These are phyloP conservation scores for Melaleuca alternifolia DNA, from an alignment of 345 rosid species.

Conservation along the genomic window DNA sequence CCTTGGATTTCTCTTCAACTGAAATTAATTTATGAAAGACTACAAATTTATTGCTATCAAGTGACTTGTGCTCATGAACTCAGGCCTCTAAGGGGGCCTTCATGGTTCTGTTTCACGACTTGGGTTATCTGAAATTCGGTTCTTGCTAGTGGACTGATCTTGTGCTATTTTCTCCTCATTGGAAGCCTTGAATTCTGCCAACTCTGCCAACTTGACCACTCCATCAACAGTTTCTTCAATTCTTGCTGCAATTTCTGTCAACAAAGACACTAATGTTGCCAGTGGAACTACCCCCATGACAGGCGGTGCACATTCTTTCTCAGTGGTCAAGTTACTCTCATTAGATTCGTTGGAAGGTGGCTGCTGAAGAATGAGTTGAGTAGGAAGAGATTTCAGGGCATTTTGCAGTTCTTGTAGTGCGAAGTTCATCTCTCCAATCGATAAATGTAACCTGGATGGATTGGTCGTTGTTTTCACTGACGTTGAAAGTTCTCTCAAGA, in stretches of 20 bases:
- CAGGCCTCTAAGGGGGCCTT: conserved; percentile 6
- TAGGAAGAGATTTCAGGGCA: conserved; percentile 33
- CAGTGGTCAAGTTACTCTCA: neutral
- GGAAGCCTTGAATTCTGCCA: conserved; percentile 45
- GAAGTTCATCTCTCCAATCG: conserved; percentile 38
- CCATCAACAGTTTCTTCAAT: conserved; percentile 33
- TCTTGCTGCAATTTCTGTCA: conserved; percentile 46
- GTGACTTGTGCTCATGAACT: neutral
- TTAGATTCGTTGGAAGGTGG: neutral
- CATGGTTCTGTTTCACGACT: neutral
- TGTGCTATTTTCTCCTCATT: conserved; percentile 6
- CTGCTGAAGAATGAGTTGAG: neutral
- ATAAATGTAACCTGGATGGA: conserved; percentile 32
- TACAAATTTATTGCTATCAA: neutral
- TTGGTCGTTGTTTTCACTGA: conserved; percentile 30
- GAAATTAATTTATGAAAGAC: neutral
- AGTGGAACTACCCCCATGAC: conserved; percentile 47
- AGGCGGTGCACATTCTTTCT: conserved; percentile 8
- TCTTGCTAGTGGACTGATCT: neutral
- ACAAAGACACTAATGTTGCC: conserved; percentile 42
- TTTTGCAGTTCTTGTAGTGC: conserved; percentile 49
- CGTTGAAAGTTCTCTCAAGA: conserved; percentile 38
- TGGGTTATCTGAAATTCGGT: neutral
- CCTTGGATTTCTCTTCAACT: neutral
- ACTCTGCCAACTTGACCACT: conserved; percentile 36